Evolutionary conservation across 306 rosid species (phyloP), one percentile per base, ranked within the genome.

Genomic region (Trifolium subterraneum): DNA sequence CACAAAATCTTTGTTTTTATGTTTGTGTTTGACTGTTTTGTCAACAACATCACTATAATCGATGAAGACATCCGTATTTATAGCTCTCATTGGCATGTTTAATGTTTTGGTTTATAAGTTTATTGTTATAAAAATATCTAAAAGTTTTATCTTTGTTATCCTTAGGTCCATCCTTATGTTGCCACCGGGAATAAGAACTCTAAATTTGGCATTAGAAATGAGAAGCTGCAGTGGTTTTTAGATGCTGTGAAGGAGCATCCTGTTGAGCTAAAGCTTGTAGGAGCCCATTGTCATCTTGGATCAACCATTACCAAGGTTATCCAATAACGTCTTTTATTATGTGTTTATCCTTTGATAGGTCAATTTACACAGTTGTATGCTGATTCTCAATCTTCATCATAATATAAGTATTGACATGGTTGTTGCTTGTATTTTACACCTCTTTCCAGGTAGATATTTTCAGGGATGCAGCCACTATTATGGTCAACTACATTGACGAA

Each of bases 131-230:
- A 58, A 45, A 75, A 10, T 50, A 63, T 50, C 39, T 52, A 12
- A 55, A 23, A 33, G 36, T 16, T 47, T n/a, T 0, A 50, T 44
- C 55, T 38, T 13, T 84, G 73, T 29, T 62, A 72, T 78, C 59
- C 62, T 25, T 81, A 91, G 98, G 97, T 94, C 44, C 98, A 94
- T 91, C 89, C 96, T 22, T 90, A 91, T 78, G 92, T 94, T 82
- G 97, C 97, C 72, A 91, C 98, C 6, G 98, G 98, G n/a, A 91
- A 91, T 56, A 90, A 93, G 82, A 93, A 88, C 87, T 94, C 98
- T 33, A 94, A 94, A 83, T 91, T 94, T 71, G 97, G 97, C 60
- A 90, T 91, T 50, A 91, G 97, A 87, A 90, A 94, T 83, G 98
- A 94, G 82, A 94, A 88, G 90, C 79, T 91, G 86, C 98, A 88